These are phyloP conservation scores for Calonectria hongkongensis DNA, from an alignment of 2,329 filamentous ascomycete genomes.

Conservation along the genomic window DNA sequence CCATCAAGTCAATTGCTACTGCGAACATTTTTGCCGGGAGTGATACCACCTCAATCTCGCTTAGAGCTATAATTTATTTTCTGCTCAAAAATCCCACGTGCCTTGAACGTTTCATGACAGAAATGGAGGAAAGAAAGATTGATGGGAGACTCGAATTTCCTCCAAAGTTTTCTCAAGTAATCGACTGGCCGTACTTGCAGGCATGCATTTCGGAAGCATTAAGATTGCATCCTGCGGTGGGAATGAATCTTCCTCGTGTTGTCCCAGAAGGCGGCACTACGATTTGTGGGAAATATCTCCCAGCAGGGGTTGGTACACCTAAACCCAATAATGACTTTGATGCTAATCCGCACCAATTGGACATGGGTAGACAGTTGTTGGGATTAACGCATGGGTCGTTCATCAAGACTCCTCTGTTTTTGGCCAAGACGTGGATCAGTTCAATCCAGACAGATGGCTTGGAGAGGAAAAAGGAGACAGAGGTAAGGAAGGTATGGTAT, in stretches of 20 bases:
- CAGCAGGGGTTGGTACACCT: not conserved
- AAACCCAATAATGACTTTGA: not conserved
- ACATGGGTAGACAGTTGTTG: not conserved
- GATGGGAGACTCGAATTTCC: not conserved
- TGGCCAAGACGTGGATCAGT: not conserved
- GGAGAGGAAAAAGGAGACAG: not conserved
- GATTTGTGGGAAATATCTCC: not conserved
- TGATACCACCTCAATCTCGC: not conserved
- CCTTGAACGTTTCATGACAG: not conserved
- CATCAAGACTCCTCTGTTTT: not conserved
- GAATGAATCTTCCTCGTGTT: not conserved
- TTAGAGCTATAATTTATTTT: not conserved
- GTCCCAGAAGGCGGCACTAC: not conserved
- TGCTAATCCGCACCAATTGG: not conserved
- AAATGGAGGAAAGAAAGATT: not conserved
- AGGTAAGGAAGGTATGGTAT: not conserved
- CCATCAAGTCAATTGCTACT: not conserved
- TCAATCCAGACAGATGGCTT: not conserved
- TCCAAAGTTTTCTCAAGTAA: not conserved
- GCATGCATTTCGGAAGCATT: not conserved
- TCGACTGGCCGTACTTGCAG: not conserved
- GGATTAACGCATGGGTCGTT: not conserved
- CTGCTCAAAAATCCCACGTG: not conserved
- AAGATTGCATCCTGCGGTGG: not conserved
- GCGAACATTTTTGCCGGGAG: not conserved